Conservation (phyloP, 257 asterid genomes). For the Ajuga chamaepitys region DNA sequence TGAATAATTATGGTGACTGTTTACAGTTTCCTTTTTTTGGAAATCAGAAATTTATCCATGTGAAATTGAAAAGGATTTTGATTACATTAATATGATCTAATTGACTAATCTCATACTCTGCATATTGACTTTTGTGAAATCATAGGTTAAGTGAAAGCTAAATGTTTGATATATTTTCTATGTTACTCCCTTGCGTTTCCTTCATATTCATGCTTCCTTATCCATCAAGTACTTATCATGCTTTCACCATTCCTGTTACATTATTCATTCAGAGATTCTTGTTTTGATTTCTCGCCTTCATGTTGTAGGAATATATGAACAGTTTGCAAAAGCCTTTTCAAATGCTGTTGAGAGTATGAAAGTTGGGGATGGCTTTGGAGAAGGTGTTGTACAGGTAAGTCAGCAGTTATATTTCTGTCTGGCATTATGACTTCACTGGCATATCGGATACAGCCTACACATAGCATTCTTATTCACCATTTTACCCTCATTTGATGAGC, state of each 20-base stretch:
- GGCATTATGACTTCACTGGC: neutral
- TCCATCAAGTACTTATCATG: neutral
- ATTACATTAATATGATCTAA: neutral
- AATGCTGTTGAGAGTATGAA: slow-evolving; percentile 72
- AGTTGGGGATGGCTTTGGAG: slow-evolving; percentile 93
- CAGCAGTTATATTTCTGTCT: neutral
- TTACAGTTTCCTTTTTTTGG: neutral
- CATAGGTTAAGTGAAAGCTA: neutral
- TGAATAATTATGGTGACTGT: slow-evolving; percentile 6
- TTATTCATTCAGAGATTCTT: neutral
- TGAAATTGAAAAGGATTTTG: neutral
- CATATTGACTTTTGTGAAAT: neutral
- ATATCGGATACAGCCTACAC: neutral
- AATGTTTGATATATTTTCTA: neutral
- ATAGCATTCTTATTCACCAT: neutral
- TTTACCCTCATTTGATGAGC: slow-evolving; percentile 19
- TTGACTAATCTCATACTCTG: neutral
- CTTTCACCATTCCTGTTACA: neutral
- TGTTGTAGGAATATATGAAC: slow-evolving; percentile 69
- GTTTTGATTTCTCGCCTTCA: slow-evolving; percentile 14
- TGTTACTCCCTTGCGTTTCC: neutral
- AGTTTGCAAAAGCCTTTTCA: slow-evolving; percentile 69
- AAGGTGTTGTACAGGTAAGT: slow-evolving; percentile 85
- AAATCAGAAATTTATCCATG: neutral
- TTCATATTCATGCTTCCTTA: neutral